Conservation (phyloP, 139 green algal genomes). For the Chlorokybus atmophyticus region DNA sequence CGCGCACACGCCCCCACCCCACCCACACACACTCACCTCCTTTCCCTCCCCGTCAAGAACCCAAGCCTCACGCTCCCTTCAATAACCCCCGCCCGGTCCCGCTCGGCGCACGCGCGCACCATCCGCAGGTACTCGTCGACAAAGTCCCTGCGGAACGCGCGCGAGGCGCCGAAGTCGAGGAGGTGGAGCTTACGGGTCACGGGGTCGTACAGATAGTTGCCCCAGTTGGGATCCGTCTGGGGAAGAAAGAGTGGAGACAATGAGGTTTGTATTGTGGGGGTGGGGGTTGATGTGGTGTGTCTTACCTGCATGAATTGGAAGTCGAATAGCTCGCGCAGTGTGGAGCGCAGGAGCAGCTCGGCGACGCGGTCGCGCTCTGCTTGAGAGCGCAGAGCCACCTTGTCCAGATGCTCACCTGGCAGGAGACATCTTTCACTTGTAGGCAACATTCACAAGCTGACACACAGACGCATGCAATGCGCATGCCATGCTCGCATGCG, state of each 20-base stretch:
- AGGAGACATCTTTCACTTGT: too few species aligned
- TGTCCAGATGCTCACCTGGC: constrained; percentile 18
- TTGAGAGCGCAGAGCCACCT: constrained; percentile 53
- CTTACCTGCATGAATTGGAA: constrained; percentile 55
- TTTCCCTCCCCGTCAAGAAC: constrained; percentile 66
- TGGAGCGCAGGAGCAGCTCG: constrained; percentile 62
- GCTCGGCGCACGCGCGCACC: constrained; percentile 72
- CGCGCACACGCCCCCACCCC: too few species aligned
- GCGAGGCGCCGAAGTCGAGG: constrained; percentile 83
- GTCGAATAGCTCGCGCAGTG: constrained; percentile 78
- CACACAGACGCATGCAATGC: too few species aligned
- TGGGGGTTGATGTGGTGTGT: constrained; percentile 5
- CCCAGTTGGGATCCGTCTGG: constrained; percentile 86
- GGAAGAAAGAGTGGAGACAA: constrained; percentile 3
- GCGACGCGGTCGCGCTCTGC: constrained; percentile 51
- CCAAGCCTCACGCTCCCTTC: constrained; percentile 53
- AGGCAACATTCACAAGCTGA: too few species aligned
- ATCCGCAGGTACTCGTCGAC: constrained; percentile 81
- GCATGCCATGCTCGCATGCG: too few species aligned
- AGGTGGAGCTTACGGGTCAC: constrained; percentile 46
- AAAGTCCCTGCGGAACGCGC: constrained; percentile 58
- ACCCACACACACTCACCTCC: neutral
- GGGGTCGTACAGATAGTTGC: constrained; percentile 94
- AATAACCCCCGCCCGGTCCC: constrained; percentile 53
- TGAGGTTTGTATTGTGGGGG: too few species aligned